A percentile compares a stretch with the other conserved stretches of the same genome.
Evolutionary conservation across 169 alveolate genomes (phyloP).

Genomic region (Fabrea salina): DNA sequence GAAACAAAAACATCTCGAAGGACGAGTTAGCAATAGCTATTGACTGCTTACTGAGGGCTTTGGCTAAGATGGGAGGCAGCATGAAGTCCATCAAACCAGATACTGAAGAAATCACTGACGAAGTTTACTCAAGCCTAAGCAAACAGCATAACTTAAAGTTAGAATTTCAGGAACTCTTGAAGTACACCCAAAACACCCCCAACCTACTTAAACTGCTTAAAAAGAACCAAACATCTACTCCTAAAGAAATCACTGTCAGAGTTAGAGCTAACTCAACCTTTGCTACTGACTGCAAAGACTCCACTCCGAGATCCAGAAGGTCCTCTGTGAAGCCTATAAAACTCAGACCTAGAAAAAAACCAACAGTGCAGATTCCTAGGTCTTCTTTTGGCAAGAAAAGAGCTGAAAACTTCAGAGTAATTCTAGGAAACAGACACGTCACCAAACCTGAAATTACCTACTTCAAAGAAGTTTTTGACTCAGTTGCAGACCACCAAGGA

Average conservation of each 20-base stretch:
- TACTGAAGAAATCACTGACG: not conserved
- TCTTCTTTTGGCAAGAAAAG: not conserved
- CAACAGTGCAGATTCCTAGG: not conserved
- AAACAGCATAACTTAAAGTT: not conserved
- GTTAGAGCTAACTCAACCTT: too few relatives aligned
- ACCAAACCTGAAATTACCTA: not conserved
- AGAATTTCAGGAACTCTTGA: not conserved
- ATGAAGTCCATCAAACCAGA: not conserved
- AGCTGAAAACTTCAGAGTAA: not conserved
- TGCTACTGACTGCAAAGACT: too few relatives aligned
- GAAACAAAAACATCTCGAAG: not conserved
- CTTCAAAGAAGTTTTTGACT: not conserved
- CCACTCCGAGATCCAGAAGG: too few relatives aligned
- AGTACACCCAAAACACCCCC: not conserved
- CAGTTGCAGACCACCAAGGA: not conserved
- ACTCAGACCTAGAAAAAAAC: too few relatives aligned
- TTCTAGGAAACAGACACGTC: not conserved
- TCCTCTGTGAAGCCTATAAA: too few relatives aligned
- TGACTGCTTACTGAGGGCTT: not conserved
- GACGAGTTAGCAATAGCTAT: slow-evolving; percentile 1
- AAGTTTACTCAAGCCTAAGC: not conserved
- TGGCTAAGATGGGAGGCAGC: not conserved
- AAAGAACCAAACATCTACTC: too few relatives aligned
- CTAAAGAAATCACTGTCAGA: too few relatives aligned
- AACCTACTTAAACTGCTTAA: not conserved